Base-by-base conservation (phyloP, 1,284 basidiomycete genomes). In the Ustilago lituana region DNA sequence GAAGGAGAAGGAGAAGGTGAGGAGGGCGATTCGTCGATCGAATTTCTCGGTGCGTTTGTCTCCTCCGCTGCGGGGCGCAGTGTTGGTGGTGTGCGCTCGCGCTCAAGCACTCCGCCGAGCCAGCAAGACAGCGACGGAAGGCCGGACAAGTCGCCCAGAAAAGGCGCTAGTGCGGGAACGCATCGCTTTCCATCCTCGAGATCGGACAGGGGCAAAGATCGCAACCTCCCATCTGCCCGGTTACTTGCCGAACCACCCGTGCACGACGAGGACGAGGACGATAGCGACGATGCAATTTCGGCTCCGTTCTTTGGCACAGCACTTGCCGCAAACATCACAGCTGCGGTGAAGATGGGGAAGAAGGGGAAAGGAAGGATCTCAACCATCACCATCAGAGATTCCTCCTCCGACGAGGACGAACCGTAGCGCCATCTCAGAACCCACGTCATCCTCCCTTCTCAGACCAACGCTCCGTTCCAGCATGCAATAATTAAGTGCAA, bases 11-110 rank as follows among this genome's bases (percentile, higher is more conserved):
- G n/a, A n/a, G n/a, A n/a, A n/a, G n/a, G n/a, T n/a, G n/a, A n/a
- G n/a, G n/a, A n/a, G 26, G 33, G 33, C 6, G 61, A 64, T 33
- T 64, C 61, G 12, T 49, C 40, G 22, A 62, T 68, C 31, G 65
- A 62, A 23, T 68, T 68, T 15, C 44, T 66, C n/a, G 63, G 63
- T 2, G 23, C 46, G 1, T 26, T 53, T 12, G 36, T 45, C 17
- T 31, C 54, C 23, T 11, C 22, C 23, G 5, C 8, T 8, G 11
- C 19, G 14, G 26, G 7, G 6, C 7, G 27, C 7, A 29, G 12
- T 7, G 20, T 36, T n/a, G n/a, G n/a, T n/a, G n/a, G n/a, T n/a
- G n/a, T n/a, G n/a, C n/a, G n/a, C n/a, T n/a, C n/a, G n/a, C n/a
- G n/a, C n/a, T n/a, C n/a, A n/a, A n/a, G n/a, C n/a, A n/a, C n/a